Evolutionary conservation across 257 asterid genomes (phyloP), one percentile per base, ranked within the genome.

Genomic region (Penstemon davidsonii): DNA sequence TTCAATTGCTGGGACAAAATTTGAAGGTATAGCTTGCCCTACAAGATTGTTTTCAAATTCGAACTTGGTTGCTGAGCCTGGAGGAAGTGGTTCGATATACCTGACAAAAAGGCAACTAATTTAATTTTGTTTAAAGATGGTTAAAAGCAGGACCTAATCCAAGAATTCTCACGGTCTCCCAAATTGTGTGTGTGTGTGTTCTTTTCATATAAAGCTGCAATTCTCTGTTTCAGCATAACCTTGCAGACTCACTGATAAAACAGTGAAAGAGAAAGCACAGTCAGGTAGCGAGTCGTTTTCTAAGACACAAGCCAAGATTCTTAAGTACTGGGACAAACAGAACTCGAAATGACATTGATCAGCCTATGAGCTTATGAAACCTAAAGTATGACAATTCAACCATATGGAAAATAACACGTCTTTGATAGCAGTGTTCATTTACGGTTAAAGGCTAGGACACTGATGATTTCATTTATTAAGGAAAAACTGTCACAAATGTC

Each of bases 1-100:
- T 74, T 94, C 99, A 68, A 94, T 94, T 64, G 99, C 96, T 39
- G 99, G 97, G 65, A 94, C 88, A 73, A 86, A 94, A 71, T 80
- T 85, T 72, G 97, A 86, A 33, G 99, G 97, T 76, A 94, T 73
- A 67, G 90, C 87, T 80, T 87, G 96, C 69, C 99, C 99, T 41
- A 94, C 84, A 59, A 94, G 90, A 84, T 75, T 76, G 82, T 88
- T 94, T 46, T 91, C 97, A 15, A 94, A 94, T 72, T 91, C 99
- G 49, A 91, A 84, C 82, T 94, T 94, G 36, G 86, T 72, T 61
- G 89, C 77, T 0, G 91, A 88, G 62, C 88, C 96, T 64, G 78
- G 77, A 72, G 93, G 95, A 66, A 94, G 96, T 63, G 99, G 97
- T 62, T 94, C 99, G 75, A 91, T 68, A 72, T 80, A 94, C 76